Conservation (phyloP, 768 basidiomycete species). For the Boletus tomentosulus region DNA sequence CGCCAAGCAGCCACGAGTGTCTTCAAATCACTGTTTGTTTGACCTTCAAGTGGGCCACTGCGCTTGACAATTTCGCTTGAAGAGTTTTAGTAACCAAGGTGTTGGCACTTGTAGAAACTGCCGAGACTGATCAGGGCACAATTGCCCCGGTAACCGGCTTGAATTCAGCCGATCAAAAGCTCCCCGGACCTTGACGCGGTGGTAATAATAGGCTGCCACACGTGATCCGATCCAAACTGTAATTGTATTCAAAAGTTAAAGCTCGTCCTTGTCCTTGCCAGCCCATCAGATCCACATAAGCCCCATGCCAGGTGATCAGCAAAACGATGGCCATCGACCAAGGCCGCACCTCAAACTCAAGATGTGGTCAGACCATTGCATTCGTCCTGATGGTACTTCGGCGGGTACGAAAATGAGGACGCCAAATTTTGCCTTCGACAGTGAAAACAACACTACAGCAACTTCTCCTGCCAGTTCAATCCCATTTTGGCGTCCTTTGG, state of each 20-base stretch:
- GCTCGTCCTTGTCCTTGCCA: background rate
- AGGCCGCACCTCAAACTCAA: slow-evolving; percentile 10
- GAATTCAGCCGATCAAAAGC: too few relatives aligned
- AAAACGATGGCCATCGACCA: background rate
- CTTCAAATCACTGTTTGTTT: too few relatives aligned
- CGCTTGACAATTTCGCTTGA: too few relatives aligned
- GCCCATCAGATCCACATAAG: background rate
- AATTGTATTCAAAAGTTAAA: background rate
- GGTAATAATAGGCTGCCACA: background rate
- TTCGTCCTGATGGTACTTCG: background rate
- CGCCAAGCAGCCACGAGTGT: too few relatives aligned
- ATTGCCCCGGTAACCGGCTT: too few relatives aligned
- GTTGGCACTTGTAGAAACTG: too few relatives aligned
- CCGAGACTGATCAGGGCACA: too few relatives aligned
- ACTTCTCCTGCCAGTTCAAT: background rate
- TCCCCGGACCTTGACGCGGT: background rate
- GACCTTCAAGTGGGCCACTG: too few relatives aligned
- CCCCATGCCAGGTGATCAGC: slow-evolving; percentile 9
- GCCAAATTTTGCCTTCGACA: background rate
- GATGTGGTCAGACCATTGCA: background rate
- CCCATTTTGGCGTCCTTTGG: background rate
- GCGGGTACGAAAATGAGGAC: background rate
- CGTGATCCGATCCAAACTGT: background rate
- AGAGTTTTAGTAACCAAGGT: too few relatives aligned
- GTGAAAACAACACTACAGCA: background rate